phyloP scores from a whole-genome alignment of 2,329 filamentous ascomycete genomes.

The Truncatella angustata region DNA sequence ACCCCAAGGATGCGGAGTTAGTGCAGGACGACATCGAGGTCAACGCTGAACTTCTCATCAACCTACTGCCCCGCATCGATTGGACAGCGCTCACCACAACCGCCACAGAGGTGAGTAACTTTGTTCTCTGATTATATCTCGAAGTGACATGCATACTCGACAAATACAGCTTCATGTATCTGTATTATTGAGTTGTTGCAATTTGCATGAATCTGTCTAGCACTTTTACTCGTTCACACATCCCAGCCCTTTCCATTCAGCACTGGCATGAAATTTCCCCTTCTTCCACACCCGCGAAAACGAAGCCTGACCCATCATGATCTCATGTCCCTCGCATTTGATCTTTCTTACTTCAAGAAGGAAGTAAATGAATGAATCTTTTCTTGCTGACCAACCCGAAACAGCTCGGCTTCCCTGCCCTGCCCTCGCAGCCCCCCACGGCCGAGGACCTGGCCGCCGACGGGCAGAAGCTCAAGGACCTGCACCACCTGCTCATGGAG shows the following conservation, averaged over 20 bases:
- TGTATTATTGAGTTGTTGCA: too few species aligned
- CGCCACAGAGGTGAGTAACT: constrained; percentile 67
- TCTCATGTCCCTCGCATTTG: too few species aligned
- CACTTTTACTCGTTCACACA: too few species aligned
- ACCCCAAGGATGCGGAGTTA: constrained; percentile 88
- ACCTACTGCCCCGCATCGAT: constrained; percentile 83
- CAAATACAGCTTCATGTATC: too few species aligned
- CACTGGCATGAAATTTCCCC: too few species aligned
- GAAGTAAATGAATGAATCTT: too few species aligned
- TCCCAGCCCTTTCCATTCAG: too few species aligned
- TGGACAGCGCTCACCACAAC: constrained; percentile 79
- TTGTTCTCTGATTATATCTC: neutral
- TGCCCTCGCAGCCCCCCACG: constrained; percentile 64
- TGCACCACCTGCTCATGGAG: constrained; percentile 82
- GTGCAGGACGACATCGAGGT: constrained; percentile 80
- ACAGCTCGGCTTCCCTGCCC: constrained; percentile 75
- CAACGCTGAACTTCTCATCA: constrained; percentile 77
- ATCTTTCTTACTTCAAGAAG: too few species aligned
- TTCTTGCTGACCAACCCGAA: neutral
- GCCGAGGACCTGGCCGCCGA: constrained; percentile 61
- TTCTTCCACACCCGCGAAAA: too few species aligned
- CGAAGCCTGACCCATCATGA: too few species aligned
- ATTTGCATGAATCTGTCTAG: too few species aligned
- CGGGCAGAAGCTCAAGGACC: constrained; percentile 69
- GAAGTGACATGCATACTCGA: too few species aligned